Evolutionary conservation across 768 basidiomycete genomes (phyloP), one percentile per base, ranked within the genome.

Genomic region (Multifurca ochricompacta): DNA sequence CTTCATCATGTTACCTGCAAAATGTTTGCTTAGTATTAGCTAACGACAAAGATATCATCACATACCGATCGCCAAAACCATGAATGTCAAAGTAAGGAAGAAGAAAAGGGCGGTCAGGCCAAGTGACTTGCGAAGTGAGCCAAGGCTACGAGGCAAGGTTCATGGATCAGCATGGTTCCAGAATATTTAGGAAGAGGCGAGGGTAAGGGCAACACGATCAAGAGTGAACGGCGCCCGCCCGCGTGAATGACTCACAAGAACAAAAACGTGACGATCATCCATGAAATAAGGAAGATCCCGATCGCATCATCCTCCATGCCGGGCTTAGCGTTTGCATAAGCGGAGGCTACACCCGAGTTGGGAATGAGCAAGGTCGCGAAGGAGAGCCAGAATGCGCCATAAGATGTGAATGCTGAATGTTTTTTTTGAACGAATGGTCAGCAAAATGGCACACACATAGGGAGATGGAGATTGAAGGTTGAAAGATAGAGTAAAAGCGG

Each of bases 361-460:
- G 91, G 91, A 45, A 89, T 76, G 64, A 85, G 68, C 62, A 93
- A 81, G 0, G 78, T 72, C 3, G 80, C 87, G 40, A 80, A 92
- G 4, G 89, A 89, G 71, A 92, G 73, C 90, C 90, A 93, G 76
- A 92, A 93, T 2, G 82, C 86, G 21, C 91, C 91, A 58, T 87
- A 93, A 1, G 84, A 85, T 0, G 81, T 74, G 74, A 91, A 92
- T 0, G 88, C 89, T 85, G 54, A 13, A 71, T 68, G 37, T 21
- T 32, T 30, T 21, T 2, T 4, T 10, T 27, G 41, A 46, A 9
- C 2, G 16, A 11, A 23, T 9, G 21, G 21, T 56, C 39, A 59
- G 47, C 42, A 19, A 11, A 8, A n/a, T n/a, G n/a, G n/a, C n/a
- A n/a, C n/a, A n/a, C n/a, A n/a, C n/a, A n/a, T n/a, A n/a, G n/a